These are phyloP conservation scores for Alnus glutinosa DNA, from an alignment of 306 rosid genomes.

Conservation along the genomic window DNA sequence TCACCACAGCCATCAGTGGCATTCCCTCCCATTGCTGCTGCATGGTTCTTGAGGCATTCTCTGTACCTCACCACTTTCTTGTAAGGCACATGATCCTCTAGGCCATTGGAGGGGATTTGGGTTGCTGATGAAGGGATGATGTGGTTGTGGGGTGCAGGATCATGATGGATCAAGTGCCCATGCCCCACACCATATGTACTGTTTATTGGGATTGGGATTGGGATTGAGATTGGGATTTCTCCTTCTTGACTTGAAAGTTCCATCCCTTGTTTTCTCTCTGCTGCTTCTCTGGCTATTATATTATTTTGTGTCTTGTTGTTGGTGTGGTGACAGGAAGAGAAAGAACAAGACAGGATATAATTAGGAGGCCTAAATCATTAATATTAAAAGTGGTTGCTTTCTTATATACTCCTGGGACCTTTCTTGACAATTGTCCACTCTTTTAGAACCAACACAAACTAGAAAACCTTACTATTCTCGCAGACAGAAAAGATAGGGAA, in stretches of 20 bases:
- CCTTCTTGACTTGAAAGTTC: conserved; percentile 54
- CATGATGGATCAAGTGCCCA: conserved; percentile 46
- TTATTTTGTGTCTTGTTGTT: background rate
- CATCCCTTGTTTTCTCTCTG: conserved; percentile 34
- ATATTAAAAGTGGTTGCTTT: conserved; percentile 6
- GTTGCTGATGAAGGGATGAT: conserved; percentile 37
- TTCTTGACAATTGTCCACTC: conserved; percentile 17
- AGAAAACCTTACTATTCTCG: background rate
- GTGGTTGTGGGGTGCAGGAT: conserved; percentile 31
- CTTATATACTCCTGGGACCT: conserved; percentile 11
- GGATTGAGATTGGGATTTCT: conserved; percentile 55
- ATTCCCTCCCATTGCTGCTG: conserved; percentile 90
- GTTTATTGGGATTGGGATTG: conserved; percentile 50
- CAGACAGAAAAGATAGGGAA: background rate
- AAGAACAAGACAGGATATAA: conserved; percentile 3
- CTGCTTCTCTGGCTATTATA: background rate
- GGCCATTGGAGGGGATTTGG: conserved; percentile 43
- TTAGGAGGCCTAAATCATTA: conserved; percentile 11
- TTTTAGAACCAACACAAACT: background rate
- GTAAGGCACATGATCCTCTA: conserved; percentile 30
- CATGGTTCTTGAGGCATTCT: conserved; percentile 90
- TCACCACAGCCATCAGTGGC: conserved; percentile 92
- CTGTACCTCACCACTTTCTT: conserved; percentile 50
- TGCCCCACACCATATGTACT: conserved; percentile 34
- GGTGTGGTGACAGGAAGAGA: conserved; percentile 14